Base-by-base conservation (phyloP, 441 rosid species). In the Biscutella laevigata region DNA sequence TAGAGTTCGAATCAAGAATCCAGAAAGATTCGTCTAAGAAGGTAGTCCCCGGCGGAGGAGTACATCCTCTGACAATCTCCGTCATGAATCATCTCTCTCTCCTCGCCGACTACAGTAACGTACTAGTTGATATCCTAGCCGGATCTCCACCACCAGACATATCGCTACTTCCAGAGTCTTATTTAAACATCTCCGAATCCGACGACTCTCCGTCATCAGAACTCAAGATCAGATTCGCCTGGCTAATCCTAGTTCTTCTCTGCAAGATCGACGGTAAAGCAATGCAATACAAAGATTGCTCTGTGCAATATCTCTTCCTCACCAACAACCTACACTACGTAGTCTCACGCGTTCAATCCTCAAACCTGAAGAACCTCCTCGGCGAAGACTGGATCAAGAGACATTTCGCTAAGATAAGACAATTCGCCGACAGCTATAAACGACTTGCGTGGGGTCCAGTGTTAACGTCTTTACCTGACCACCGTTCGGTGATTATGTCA, bases 221-320 rank as follows among this genome's bases (percentile, higher is more conserved):
- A 6, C 56, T 81, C 1, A 53, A 81, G 2, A 17, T 41, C 3
- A 74, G 74, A 7, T 40, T 87, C 16, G 76, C 84, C 0, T 76
- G 85, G 94, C 47, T 85, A 7, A 67, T 85, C 14, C 81, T 85
- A 1, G 69, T 78, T 42, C 81, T 91, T 1, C 75, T 85, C 3
- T 83, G 95, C 72, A 91, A 81, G 37, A 81, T 91, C 12, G 98
- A 87, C 53, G 62, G 69, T 4, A 91, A 78, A 65, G 76, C 90
- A 0, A 68, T 75, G 42, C 73, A 43, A 15, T 83, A 81, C 82
- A 91, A 81, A 29, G 81, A 80, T 53, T 68, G 59, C 1, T 71
- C 95, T 1, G 15, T 68, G 3, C 70, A 79, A 6, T 83, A 84
- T 47, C 80, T 87, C 22, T 90, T 84, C 81, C 56, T 90, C 11